A percentile compares a stretch with the other conserved stretches of the same genome.
phyloP scores from a whole-genome alignment of 495 filamentous ascomycete genomes.

The Penicillium pancosmium region DNA sequence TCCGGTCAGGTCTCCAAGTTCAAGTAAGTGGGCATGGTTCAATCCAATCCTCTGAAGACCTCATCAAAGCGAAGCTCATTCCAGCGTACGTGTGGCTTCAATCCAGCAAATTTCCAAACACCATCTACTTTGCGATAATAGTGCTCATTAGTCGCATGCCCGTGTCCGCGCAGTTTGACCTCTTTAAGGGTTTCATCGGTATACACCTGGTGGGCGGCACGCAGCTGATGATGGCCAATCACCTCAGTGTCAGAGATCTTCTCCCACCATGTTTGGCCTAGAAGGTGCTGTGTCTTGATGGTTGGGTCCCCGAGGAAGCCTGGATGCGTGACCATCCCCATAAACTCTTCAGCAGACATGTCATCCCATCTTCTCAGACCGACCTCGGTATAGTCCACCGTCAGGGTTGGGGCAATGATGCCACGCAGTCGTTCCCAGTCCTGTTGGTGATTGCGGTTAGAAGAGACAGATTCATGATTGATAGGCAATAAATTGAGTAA shows the following conservation, averaged over 20 bases:
- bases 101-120: constrained; percentile 81
- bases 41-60: constrained; percentile 38
- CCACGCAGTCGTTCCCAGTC: constrained; percentile 73
- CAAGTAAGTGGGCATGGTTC: neutral
- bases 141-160: constrained; percentile 70
- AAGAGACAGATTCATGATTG: neutral
- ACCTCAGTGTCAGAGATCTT: constrained; percentile 67
- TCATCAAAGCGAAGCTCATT: constrained; percentile 68
- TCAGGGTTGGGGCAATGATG: constrained; percentile 72
- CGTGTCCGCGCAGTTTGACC: constrained; percentile 53
- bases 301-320: constrained; percentile 70
- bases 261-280: constrained; percentile 73
- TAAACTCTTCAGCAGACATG: constrained; percentile 72
- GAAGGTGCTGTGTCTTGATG: constrained; percentile 76
- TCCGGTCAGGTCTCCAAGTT: neutral
- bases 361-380: constrained; percentile 70
- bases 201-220: constrained; percentile 65
- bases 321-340: constrained; percentile 67
- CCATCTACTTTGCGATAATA: constrained; percentile 76
- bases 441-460: constrained; percentile 28
- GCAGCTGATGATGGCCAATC: constrained; percentile 75
- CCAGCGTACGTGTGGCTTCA: constrained; percentile 72
- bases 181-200: constrained; percentile 25
- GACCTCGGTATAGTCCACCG: constrained; percentile 75
- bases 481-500: neutral